Evolutionary conservation across 345 rosid genomes (phyloP).

Genomic region (Schrenkiella parvula): DNA sequence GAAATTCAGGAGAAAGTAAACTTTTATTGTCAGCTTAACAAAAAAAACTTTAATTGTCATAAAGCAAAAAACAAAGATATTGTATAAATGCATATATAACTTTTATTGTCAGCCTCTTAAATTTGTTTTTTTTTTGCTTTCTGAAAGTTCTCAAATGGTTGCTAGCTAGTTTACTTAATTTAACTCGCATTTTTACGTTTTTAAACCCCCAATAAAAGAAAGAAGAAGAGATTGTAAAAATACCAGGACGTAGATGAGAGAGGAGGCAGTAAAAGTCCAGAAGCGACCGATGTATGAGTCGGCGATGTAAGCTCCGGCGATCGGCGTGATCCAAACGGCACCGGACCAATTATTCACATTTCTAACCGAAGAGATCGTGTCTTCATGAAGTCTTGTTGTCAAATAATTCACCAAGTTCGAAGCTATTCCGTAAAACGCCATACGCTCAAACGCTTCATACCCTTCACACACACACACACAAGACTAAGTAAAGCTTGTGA

Average conservation of each 20-base stretch:
- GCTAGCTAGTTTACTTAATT: background rate
- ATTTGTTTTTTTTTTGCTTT: background rate
- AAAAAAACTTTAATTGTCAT: background rate
- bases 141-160: background rate
- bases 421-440: slow-evolving; percentile 88
- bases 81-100: background rate
- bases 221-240: background rate
- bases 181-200: background rate
- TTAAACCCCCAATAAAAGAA: background rate
- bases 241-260: slow-evolving; percentile 80
- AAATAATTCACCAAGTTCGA: slow-evolving; percentile 78
- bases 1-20: background rate
- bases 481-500: background rate
- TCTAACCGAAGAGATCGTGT: slow-evolving; percentile 75
- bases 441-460: slow-evolving; percentile 92
- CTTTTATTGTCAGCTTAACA: background rate
- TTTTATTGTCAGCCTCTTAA: no score
- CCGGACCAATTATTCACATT: slow-evolving; percentile 96
- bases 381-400: slow-evolving; percentile 80
- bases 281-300: slow-evolving; percentile 86
- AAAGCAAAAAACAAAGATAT: background rate
- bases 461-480: slow-evolving; percentile 36
- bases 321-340: slow-evolving; percentile 88
- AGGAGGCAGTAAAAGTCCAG: slow-evolving; percentile 91
- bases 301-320: slow-evolving; percentile 85